These are phyloP conservation scores for Ogataea minuta DNA, from an alignment of 805 yeast species.

Conservation along the genomic window DNA sequence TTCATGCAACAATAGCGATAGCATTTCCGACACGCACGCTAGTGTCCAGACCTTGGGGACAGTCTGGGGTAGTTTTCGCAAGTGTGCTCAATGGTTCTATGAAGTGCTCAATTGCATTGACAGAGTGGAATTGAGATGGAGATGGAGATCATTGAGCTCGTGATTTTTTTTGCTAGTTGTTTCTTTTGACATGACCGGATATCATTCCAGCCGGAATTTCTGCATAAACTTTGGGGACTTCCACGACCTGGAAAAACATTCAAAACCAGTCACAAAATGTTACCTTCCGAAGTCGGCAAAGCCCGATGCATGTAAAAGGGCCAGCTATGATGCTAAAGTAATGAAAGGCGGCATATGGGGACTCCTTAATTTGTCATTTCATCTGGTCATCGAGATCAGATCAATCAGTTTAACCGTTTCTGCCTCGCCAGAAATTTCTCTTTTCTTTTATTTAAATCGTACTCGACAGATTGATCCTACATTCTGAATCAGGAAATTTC, in stretches of 20 bases:
- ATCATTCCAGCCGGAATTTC: constrained; percentile 2
- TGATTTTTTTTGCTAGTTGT: background rate
- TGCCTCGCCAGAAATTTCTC: background rate
- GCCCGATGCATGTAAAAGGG: background rate
- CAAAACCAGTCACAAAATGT: constrained; percentile 8
- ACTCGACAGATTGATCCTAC: background rate
- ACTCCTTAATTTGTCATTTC: too few species aligned
- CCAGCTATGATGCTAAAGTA: too few species aligned
- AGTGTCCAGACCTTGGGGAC: constrained; percentile 3
- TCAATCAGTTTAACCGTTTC: too few species aligned
- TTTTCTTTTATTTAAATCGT: constrained; percentile 3
- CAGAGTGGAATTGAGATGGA: background rate
- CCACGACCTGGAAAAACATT: constrained; percentile 5
- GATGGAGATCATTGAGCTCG: background rate
- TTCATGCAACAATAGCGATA: constrained; percentile 7
- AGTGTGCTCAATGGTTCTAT: constrained; percentile 1
- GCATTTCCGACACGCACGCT: constrained; percentile 3
- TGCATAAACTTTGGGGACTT: background rate
- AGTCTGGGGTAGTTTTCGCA: background rate
- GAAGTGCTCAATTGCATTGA: background rate
- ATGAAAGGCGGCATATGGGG: too few species aligned
- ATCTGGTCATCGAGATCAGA: too few species aligned
- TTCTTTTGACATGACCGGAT: constrained; percentile 11
- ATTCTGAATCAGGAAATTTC: background rate
- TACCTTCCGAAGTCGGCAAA: background rate